Percentiles rank a stretch among this genome's conserved stretches.
Evolutionary conservation across 805 yeast genomes (phyloP).

Genomic region (Candida silvicultrix): DNA sequence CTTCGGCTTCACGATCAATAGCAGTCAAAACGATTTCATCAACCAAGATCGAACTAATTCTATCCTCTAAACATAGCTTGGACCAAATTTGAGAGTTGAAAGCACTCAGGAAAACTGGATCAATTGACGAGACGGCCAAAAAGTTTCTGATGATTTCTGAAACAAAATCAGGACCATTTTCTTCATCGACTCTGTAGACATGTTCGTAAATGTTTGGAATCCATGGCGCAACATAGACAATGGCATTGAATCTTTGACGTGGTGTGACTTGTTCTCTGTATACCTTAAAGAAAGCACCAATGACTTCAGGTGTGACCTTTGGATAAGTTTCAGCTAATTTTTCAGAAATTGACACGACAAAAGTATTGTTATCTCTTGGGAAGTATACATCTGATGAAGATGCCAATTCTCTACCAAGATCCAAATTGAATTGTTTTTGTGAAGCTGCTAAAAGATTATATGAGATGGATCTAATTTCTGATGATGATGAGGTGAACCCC

Average conservation of each 20-base stretch:
- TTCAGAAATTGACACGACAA: constrained; percentile 49
- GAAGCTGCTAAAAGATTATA: constrained; percentile 57
- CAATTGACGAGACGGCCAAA: constrained; percentile 48
- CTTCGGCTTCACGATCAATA: constrained; percentile 72
- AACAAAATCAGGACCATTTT: constrained; percentile 53
- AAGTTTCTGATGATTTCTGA: constrained; percentile 57
- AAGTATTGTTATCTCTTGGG: constrained; percentile 61
- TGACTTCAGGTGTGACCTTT: constrained; percentile 50
- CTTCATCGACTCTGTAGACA: constrained; percentile 48
- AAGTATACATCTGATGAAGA: constrained; percentile 56
- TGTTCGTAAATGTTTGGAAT: constrained; percentile 54
- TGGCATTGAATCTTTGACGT: constrained; percentile 22
- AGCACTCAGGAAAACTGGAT: constrained; percentile 41
- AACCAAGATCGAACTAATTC: constrained; percentile 49
- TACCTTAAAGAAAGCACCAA: constrained; percentile 44
- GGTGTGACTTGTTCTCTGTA: constrained; percentile 33
- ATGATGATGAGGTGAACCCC: constrained; percentile 57
- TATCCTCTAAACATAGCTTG: constrained; percentile 53
- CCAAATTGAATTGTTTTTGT: constrained; percentile 51
- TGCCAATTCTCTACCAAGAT: constrained; percentile 50
- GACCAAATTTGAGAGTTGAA: constrained; percentile 65
- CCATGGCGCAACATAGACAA: constrained; percentile 66
- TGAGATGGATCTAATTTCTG: constrained; percentile 55
- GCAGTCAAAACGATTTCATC: constrained; percentile 74
- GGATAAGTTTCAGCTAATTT: constrained; percentile 55